Percentiles rank a stretch among this genome's conserved stretches.
These are phyloP conservation scores for Zangia roseola DNA, from an alignment of 768 basidiomycete genomes.

Conservation along the genomic window DNA sequence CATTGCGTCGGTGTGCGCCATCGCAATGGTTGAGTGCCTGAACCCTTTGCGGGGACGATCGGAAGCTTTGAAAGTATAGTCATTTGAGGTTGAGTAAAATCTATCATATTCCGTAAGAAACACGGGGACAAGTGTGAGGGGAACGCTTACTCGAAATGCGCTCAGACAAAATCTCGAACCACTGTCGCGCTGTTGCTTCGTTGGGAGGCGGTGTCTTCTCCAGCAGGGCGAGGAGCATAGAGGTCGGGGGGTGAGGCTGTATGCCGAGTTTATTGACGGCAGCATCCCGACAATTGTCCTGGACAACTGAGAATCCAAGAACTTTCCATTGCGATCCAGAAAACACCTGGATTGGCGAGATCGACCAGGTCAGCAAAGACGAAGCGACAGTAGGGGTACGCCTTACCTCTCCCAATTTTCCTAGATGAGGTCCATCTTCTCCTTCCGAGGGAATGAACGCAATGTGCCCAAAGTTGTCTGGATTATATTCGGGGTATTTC, in stretches of 20 bases:
- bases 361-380: background rate
- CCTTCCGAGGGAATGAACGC: conserved; percentile 79
- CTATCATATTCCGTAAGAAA: conserved; percentile 33
- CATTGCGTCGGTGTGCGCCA: conserved; percentile 66
- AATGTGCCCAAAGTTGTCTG: conserved; percentile 51
- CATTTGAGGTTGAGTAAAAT: conserved; percentile 57
- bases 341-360: conserved; percentile 55
- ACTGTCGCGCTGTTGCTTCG: conserved; percentile 51
- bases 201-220: conserved; percentile 57
- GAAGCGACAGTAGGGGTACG: background rate
- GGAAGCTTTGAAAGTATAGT: conserved; percentile 51
- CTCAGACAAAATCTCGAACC: conserved; percentile 68
- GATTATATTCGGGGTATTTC: conserved; percentile 60
- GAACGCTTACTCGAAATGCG: conserved; percentile 53
- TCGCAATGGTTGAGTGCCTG: conserved; percentile 31
- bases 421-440: conserved; percentile 51
- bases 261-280: conserved; percentile 65
- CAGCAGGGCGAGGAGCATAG: conserved; percentile 57
- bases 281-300: conserved; percentile 50
- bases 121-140: background rate
- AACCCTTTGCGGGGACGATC: conserved; percentile 64
- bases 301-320: conserved; percentile 75
- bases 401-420: conserved; percentile 61
- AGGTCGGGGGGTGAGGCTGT: conserved; percentile 62
- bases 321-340: conserved; percentile 61